Evolutionary conservation across 371 early-diverging fungal species (phyloP).

Genomic region (Syncephalastrum racemosum): DNA sequence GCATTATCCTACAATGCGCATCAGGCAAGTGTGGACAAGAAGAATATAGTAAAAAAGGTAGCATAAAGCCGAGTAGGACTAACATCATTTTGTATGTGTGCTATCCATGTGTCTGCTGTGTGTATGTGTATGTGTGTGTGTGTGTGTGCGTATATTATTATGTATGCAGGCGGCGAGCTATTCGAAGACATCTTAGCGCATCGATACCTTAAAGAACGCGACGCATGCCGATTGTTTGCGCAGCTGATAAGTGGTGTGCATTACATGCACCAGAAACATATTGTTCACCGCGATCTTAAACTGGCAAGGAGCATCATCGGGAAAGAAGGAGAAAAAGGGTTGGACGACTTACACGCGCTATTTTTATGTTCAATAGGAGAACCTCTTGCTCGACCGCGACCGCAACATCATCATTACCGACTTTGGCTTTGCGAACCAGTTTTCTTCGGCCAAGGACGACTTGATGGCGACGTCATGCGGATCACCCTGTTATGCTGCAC

Average conservation of each 20-base stretch:
- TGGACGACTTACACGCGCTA: no score
- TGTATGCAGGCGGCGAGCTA: constrained; percentile 79
- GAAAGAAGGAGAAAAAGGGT: no score
- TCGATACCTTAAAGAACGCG: constrained; percentile 88
- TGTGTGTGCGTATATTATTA: no score
- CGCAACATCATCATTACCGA: constrained; percentile 96
- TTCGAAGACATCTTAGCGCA: constrained; percentile 96
- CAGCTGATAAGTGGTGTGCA: constrained; percentile 92
- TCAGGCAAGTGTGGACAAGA: constrained; percentile 52
- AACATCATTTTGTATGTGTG: no score
- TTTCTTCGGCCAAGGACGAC: constrained; percentile 65
- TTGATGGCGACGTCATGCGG: constrained; percentile 95
- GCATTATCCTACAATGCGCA: constrained; percentile 94
- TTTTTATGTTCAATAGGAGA: constrained; percentile 66
- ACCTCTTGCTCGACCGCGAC: constrained; percentile 84
- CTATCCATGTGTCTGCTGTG: no score
- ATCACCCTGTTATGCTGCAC: constrained; percentile 98
- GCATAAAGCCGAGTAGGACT: no score
- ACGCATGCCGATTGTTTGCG: constrained; percentile 90
- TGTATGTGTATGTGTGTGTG: no score
- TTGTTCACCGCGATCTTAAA: constrained; percentile 97
- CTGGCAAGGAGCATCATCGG: constrained; percentile 54
- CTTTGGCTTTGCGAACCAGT: constrained; percentile 99
- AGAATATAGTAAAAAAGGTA: no score
- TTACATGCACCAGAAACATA: constrained; percentile 85